Evolutionary conservation across 108 stramenopile genomes (phyloP).

Genomic region (Epithemia pelagica): DNA sequence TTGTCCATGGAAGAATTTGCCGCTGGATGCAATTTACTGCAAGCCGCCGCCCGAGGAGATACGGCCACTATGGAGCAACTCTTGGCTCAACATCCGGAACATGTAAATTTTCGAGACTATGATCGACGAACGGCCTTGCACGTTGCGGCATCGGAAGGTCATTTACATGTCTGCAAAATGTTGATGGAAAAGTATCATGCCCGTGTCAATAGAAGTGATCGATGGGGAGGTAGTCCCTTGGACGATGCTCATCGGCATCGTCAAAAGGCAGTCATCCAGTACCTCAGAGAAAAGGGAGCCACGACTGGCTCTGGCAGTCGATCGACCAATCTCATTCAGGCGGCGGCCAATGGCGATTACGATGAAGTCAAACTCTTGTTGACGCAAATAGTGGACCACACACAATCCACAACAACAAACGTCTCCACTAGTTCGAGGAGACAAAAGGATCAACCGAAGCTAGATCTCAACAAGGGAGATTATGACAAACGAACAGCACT

Average conservation of each 20-base stretch:
- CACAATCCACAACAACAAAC: not conserved
- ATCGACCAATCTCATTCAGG: slow-evolving; percentile 62
- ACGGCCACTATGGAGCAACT: slow-evolving; percentile 27
- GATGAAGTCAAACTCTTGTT: slow-evolving; percentile 66
- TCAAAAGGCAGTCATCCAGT: slow-evolving; percentile 57
- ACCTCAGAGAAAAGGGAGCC: slow-evolving; percentile 61
- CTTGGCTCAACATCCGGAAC: slow-evolving; percentile 24
- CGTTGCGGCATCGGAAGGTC: slow-evolving; percentile 77
- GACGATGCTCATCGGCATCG: slow-evolving; percentile 87
- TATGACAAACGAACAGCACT: slow-evolving; percentile 70
- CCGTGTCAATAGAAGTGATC: slow-evolving; percentile 63
- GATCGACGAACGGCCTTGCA: slow-evolving; percentile 85
- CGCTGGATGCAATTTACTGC: slow-evolving; percentile 72
- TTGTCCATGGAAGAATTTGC: slow-evolving; percentile 66
- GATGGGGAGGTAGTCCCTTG: slow-evolving; percentile 73
- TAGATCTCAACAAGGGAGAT: slow-evolving; percentile 31
- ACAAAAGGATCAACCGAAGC: not conserved
- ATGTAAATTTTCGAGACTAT: slow-evolving; percentile 82
- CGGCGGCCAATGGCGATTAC: slow-evolving; percentile 74
- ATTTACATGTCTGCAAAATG: slow-evolving; percentile 50
- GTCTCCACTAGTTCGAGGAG: slow-evolving; percentile 1
- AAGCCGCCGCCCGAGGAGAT: slow-evolving; percentile 62
- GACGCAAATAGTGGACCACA: not conserved
- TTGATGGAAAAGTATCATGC: slow-evolving; percentile 49
- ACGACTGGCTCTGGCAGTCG: slow-evolving; percentile 59